These are phyloP conservation scores for Beauveria sp. DNA, from an alignment of 2,329 filamentous ascomycete species.

Conservation along the genomic window DNA sequence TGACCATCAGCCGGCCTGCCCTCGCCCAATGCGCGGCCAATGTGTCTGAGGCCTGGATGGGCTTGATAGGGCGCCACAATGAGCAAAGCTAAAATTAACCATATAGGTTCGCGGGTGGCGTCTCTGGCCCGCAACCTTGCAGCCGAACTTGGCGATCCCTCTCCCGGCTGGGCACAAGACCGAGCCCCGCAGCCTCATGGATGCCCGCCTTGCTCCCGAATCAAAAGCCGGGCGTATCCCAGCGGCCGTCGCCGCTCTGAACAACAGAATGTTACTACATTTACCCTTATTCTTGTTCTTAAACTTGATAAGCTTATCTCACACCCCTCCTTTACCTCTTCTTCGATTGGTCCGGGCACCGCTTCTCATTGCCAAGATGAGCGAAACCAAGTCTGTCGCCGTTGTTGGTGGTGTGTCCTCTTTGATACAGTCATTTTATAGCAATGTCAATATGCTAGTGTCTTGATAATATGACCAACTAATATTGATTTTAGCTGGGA, in stretches of 20 bases:
- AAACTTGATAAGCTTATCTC: background rate
- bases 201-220: background rate
- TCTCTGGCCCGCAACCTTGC: background rate
- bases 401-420: slow-evolving; percentile 12
- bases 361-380: background rate
- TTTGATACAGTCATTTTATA: background rate
- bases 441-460: background rate
- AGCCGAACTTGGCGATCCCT: slow-evolving; percentile 3
- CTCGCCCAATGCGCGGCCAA: background rate
- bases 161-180: background rate
- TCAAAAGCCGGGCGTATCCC: slow-evolving; percentile 2
- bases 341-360: background rate
- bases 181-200: background rate
- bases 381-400: slow-evolving; percentile 11
- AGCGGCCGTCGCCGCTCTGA: background rate
- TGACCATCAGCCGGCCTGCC: background rate
- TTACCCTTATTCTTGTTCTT: background rate
- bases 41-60: background rate
- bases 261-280: background rate
- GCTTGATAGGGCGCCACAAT: background rate
- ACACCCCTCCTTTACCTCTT: background rate
- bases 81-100: background rate
- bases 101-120: slow-evolving; percentile 4
- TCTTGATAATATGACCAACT: background rate
- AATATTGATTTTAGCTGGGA: slow-evolving; percentile 15